phyloP scores from a whole-genome alignment of 305 asterid genomes.

The Fraxinus nigra region DNA sequence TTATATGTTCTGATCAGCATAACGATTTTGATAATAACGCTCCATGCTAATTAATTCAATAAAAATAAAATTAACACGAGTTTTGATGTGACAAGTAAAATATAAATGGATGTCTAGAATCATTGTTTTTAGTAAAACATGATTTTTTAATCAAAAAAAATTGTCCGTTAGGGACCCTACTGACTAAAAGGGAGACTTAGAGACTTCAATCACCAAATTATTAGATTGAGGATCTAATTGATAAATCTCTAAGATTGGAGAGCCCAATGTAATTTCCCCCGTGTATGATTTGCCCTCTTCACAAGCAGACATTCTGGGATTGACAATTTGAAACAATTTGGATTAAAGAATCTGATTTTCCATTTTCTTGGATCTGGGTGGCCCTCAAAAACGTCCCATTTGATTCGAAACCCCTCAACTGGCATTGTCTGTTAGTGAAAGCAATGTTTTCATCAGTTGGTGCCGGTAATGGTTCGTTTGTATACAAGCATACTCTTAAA shows the following conservation, averaged over 20 bases:
- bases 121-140: neutral
- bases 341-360: neutral
- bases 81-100: too few species aligned
- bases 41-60: too few species aligned
- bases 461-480: conserved; percentile 25
- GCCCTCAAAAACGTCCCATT: neutral
- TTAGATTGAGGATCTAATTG: neutral
- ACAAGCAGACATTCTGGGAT: neutral
- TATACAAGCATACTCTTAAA: conserved; percentile 20
- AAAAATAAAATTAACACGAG: neutral
- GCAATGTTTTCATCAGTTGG: conserved; percentile 15
- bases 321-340: neutral
- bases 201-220: neutral
- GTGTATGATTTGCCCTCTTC: neutral
- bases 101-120: neutral
- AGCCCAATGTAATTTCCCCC: neutral
- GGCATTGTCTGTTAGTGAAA: neutral
- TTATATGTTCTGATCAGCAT: neutral
- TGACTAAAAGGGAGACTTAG: neutral
- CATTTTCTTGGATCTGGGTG: conserved; percentile 1
- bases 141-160: neutral
- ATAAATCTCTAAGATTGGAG: neutral
- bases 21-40: neutral
- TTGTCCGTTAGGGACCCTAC: neutral
- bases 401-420: neutral